phyloP scores from a whole-genome alignment of 495 filamentous ascomycete genomes.

The Cryomyces minteri region DNA sequence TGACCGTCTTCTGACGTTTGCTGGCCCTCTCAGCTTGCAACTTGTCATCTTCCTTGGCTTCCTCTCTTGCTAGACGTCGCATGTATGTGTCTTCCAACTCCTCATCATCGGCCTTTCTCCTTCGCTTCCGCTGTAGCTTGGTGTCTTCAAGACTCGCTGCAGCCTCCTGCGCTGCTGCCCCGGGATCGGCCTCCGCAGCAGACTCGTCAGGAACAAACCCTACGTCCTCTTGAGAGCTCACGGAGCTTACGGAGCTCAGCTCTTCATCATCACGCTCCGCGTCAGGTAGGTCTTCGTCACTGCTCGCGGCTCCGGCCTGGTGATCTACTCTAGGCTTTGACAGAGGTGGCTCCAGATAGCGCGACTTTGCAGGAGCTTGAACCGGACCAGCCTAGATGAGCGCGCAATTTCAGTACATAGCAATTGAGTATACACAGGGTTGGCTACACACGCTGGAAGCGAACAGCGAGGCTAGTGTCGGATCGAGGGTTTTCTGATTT shows the following conservation, averaged over 20 bases:
- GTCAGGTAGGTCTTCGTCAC: conserved; percentile 6
- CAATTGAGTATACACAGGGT: too few relatives aligned
- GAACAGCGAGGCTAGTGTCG: conserved; percentile 62
- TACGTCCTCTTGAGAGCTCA: too few relatives aligned
- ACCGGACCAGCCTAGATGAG: conserved; percentile 45
- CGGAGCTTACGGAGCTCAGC: too few relatives aligned
- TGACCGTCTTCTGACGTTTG: conserved; percentile 26
- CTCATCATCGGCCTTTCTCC: conserved; percentile 48
- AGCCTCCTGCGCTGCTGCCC: conserved; percentile 7
- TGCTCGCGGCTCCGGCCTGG: conserved; percentile 3
- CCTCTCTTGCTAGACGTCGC: conserved; percentile 42
- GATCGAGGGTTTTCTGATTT: conserved; percentile 39
- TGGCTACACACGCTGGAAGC: conserved; percentile 46
- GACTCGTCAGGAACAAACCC: too few relatives aligned
- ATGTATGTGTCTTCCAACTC: conserved; percentile 73
- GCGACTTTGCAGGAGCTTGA: conserved; percentile 30
- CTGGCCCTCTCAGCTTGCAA: conserved; percentile 24
- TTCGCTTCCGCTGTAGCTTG: conserved; percentile 50
- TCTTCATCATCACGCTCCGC: neutral
- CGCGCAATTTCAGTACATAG: too few relatives aligned
- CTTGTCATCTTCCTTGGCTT: conserved; percentile 28
- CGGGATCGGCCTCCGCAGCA: too few relatives aligned
- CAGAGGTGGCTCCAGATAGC: conserved; percentile 23
- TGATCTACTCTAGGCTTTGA: conserved; percentile 3
- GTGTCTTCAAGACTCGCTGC: conserved; percentile 3